phyloP scores from a whole-genome alignment of 352 stramenopile species.

The Phytophthora ramorum region DNA sequence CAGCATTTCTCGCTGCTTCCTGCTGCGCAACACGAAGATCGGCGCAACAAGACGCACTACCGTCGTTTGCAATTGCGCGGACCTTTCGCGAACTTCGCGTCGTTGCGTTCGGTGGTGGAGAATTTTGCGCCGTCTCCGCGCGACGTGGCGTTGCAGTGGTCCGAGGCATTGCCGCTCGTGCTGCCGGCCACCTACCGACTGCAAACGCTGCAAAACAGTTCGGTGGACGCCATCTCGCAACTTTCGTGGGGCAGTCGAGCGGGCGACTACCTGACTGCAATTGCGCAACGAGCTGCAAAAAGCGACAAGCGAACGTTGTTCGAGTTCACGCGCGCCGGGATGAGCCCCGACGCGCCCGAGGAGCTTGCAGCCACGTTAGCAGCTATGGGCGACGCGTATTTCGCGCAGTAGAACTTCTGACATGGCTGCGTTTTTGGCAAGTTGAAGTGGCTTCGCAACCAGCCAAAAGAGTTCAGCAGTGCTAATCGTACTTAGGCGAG shows the following conservation, averaged over 20 bases:
- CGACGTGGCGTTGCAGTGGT: constrained; percentile 54
- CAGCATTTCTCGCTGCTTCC: constrained; percentile 56
- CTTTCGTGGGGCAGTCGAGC: constrained; percentile 51
- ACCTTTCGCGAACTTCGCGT: constrained; percentile 37
- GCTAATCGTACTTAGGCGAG: constrained; percentile 20
- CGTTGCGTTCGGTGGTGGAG: constrained; percentile 40
- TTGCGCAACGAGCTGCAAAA: constrained; percentile 43
- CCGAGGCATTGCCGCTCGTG: constrained; percentile 24
- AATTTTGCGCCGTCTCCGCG: constrained; percentile 28
- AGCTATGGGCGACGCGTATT: constrained; percentile 53
- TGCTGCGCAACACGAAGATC: constrained; percentile 16
- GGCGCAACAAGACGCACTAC: constrained; percentile 37
- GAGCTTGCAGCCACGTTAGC: constrained; percentile 64
- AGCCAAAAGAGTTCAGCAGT: constrained; percentile 20
- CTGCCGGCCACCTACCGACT: constrained; percentile 33
- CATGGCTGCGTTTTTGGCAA: constrained; percentile 11
- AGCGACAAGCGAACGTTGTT: constrained; percentile 72
- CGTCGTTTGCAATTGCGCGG: constrained; percentile 61
- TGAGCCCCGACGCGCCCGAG: constrained; percentile 72
- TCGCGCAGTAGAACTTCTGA: constrained; percentile 19
- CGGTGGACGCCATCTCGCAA: constrained; percentile 54
- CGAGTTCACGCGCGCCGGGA: constrained; percentile 76
- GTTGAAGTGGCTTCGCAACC: constrained; percentile 14
- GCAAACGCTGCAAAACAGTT: constrained; percentile 25
- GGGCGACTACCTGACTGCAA: constrained; percentile 50